phyloP scores from a whole-genome alignment of 306 rosid species.

The peach (Prunus persica) region Prunus_persica_NCBIv2 NC_034012.1:7589001-7589500 shows the following conservation, averaged over 20 bases:
- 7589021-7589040: background rate
- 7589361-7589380: too few relatives aligned
- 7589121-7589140: background rate
- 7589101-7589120: background rate
- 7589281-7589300: too few relatives aligned
- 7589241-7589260: too few relatives aligned
- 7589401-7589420: background rate
- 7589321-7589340: too few relatives aligned
- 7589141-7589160: too few relatives aligned
- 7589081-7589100: background rate
- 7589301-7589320: too few relatives aligned
- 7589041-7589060: background rate
- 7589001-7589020: constrained; percentile 13
- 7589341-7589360: too few relatives aligned
- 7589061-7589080: background rate
- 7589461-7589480: background rate
- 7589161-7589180: too few relatives aligned
- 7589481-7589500: background rate
- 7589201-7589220: too few relatives aligned
- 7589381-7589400: background rate
- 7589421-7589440: background rate
- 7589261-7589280: too few relatives aligned
- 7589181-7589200: too few relatives aligned
- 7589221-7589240: too few relatives aligned
- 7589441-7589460: background rate